Base-by-base conservation (phyloP, 768 basidiomycete genomes). In the Gloeophyllum trabeum region DNA sequence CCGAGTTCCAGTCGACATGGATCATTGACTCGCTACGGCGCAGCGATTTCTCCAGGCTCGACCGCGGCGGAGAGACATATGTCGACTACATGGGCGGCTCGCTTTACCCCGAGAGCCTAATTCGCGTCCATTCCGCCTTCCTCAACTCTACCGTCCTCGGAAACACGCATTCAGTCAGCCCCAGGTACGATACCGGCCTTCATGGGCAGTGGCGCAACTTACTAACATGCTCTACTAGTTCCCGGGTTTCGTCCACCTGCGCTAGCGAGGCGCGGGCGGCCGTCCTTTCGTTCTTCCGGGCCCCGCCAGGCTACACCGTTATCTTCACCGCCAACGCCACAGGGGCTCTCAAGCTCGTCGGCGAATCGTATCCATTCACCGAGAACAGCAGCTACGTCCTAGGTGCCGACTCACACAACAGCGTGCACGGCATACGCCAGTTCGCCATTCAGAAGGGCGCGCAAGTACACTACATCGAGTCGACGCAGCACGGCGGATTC, bases 1-100 rank as follows among this genome's bases (percentile, higher is more conserved):
- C 64, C 57, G 79, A 81, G 57, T 86, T 82, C 49, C 68, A 69
- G 38, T 64, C 64, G 13, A 84, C 82, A 5, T 81, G 80, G 76
- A 79, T 79, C 43, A 55, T 86, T 42, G 83, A 86, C 51, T 67
- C 73, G 0, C 68, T 85, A 13, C 74, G 81, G 38, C 65, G 70
- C 48, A 76, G 69, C 0, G 81, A 86, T 56, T 82, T 73, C 48
- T 45, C 64, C 4, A 62, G 81, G 40, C 64, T 83, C 34, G 73
- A 79, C 46, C 70, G 68, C 10, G 61, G 64, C 6, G 75, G 75
- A 4, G 83, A 88, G 62, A 81, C 79, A 6, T 89, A 89, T 45
- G 79, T 87, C 46, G 87, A 90, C 53, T 89, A 83, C 48, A 89
- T 89, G 83, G 87, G 87, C 23, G 85, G 82, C 19, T 73, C 82